Percentiles rank a stretch among this genome's conserved stretches.
Evolutionary conservation across 306 rosid genomes (phyloP).

Genomic region (Arachis stenosperma): DNA sequence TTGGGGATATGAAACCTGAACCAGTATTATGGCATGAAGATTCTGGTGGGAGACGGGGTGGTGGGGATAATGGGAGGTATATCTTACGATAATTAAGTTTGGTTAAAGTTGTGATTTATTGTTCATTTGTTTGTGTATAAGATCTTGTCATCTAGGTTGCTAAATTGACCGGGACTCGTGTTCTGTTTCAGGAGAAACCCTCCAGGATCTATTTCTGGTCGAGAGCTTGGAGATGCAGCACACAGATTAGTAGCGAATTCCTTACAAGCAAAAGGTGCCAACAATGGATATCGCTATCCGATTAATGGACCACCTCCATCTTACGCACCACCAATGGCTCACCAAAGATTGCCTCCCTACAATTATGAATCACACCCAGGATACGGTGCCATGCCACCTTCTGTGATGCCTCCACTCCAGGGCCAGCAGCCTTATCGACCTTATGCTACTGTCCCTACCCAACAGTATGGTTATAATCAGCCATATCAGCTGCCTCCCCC

Average conservation of each 20-base stretch:
- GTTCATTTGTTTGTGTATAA: constrained; percentile 5
- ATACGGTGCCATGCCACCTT: constrained; percentile 39
- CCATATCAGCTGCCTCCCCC: constrained; percentile 29
- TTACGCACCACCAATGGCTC: constrained; percentile 38
- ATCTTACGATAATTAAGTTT: neutral
- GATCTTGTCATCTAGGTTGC: constrained; percentile 10
- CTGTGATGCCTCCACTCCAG: constrained; percentile 42
- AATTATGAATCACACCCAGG: constrained; percentile 44
- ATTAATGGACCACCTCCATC: constrained; percentile 43
- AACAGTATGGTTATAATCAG: constrained; percentile 48
- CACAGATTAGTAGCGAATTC: constrained; percentile 69
- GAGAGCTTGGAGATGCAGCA: constrained; percentile 70
- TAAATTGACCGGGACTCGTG: constrained; percentile 10
- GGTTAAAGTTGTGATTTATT: constrained; percentile 23
- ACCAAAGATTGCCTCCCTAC: constrained; percentile 39
- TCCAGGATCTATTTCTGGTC: constrained; percentile 65
- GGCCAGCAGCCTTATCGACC: constrained; percentile 39
- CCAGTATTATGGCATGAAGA: constrained; percentile 96
- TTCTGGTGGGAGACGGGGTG: constrained; percentile 53
- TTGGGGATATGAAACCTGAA: constrained; percentile 74
- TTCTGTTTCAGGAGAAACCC: constrained; percentile 60
- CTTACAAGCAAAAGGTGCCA: constrained; percentile 50
- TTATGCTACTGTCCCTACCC: constrained; percentile 34
- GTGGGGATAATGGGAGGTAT: constrained; percentile 54
- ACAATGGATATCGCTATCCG: constrained; percentile 45